A percentile compares a stretch with the other conserved stretches of the same genome.
These are phyloP conservation scores for Pseudocercospora musae DNA, from an alignment of 2,329 filamentous ascomycete species.

Conservation along the genomic window DNA sequence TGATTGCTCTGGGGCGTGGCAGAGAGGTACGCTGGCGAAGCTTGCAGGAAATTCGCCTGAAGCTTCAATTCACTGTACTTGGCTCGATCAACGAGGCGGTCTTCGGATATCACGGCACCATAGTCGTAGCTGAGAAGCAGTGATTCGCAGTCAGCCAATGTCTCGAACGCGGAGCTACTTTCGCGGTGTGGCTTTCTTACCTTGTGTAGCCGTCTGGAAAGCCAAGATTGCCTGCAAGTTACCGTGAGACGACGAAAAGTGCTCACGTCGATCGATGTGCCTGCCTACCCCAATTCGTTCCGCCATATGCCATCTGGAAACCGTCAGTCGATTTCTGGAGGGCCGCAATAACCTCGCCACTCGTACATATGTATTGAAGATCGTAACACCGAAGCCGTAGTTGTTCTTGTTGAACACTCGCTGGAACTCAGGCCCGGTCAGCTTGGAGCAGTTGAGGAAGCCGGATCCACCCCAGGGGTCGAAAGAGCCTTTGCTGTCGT, in stretches of 20 bases:
- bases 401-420: constrained; percentile 70
- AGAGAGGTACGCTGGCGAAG: constrained; percentile 67
- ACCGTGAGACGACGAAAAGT: background rate
- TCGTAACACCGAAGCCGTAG: constrained; percentile 51
- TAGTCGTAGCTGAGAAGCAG: constrained; percentile 52
- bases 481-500: background rate
- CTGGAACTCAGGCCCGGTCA: constrained; percentile 69
- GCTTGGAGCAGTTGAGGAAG: constrained; percentile 62
- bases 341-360: no score
- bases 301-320: constrained; percentile 65
- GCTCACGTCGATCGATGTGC: background rate
- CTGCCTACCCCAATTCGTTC: constrained; percentile 67
- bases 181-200: no score
- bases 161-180: no score
- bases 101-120: constrained; percentile 64
- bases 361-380: constrained; percentile 62
- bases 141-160: no score
- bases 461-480: constrained; percentile 58
- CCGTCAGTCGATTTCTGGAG: background rate
- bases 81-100: constrained; percentile 64
- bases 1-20: constrained; percentile 52
- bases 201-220: constrained; percentile 58
- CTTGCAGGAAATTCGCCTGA: constrained; percentile 69
- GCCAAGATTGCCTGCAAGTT: constrained; percentile 58
- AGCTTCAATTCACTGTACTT: constrained; percentile 80